A percentile compares a stretch with the other conserved stretches of the same genome.
phyloP scores from a whole-genome alignment of 306 rosid species.

The Glycyrrhiza uralensis region DNA sequence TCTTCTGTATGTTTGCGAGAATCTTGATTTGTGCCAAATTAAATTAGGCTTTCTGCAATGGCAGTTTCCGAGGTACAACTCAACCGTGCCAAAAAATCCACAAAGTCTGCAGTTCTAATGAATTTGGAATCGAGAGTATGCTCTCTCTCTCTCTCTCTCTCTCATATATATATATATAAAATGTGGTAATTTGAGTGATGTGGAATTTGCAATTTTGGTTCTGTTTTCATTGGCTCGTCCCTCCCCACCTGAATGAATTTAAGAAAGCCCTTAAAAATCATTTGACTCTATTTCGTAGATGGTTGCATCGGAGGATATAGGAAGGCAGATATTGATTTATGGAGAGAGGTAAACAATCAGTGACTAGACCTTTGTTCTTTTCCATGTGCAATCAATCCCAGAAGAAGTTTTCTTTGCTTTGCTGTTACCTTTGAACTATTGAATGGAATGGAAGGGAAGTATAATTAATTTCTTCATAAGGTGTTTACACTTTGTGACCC shows the following conservation, averaged over 20 bases:
- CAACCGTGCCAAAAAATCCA: conserved; percentile 71
- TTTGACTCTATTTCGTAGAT: conserved; percentile 52
- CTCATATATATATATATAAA: too few relatives aligned
- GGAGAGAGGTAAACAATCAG: conserved; percentile 67
- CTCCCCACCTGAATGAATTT: neutral
- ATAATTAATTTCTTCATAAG: neutral
- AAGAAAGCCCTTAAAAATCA: neutral
- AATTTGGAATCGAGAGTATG: conserved; percentile 88
- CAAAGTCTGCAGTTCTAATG: conserved; percentile 89
- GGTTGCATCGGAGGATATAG: conserved; percentile 86
- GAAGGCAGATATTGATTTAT: conserved; percentile 85
- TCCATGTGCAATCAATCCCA: too few relatives aligned
- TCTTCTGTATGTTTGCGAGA: neutral
- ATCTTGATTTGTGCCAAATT: neutral
- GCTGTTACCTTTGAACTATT: neutral
- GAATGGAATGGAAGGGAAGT: neutral
- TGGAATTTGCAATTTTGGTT: neutral
- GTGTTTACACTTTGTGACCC: neutral
- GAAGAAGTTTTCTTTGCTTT: too few relatives aligned
- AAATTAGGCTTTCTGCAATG: conserved; percentile 7
- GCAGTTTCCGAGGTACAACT: conserved; percentile 57
- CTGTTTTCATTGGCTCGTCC: too few relatives aligned
- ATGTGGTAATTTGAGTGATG: too few relatives aligned
- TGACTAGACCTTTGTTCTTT: neutral
- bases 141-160: neutral